These are phyloP conservation scores for Pharnaceum exiguum DNA, from an alignment of 148 eudicot species.

Conservation along the genomic window DNA sequence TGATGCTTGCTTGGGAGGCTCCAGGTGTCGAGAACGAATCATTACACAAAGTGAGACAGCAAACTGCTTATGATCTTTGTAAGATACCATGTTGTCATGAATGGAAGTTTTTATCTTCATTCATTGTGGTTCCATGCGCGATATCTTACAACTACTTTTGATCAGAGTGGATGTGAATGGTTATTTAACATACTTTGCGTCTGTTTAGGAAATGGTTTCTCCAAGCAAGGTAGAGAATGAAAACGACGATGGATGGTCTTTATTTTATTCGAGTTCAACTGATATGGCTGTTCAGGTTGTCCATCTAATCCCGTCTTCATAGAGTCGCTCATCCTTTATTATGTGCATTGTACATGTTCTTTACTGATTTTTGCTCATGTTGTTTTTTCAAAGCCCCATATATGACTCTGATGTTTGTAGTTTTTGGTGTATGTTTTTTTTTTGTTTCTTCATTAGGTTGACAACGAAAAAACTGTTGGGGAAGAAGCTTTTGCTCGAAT, in stretches of 20 bases:
- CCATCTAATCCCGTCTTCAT: neutral
- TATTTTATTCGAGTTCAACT: slow-evolving; percentile 68
- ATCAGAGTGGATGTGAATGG: no score
- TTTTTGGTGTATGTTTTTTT: neutral
- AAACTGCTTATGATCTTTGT: slow-evolving; percentile 18
- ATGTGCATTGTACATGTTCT: neutral
- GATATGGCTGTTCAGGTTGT: slow-evolving; percentile 77
- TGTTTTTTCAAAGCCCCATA: no score
- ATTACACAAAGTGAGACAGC: slow-evolving; percentile 36
- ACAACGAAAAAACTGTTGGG: slow-evolving; percentile 73
- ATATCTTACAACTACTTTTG: neutral
- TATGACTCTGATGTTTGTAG: no score
- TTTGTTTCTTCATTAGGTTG: slow-evolving; percentile 37
- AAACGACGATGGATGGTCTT: slow-evolving; percentile 76
- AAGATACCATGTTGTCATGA: slow-evolving; percentile 15
- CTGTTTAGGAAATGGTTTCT: slow-evolving; percentile 38
- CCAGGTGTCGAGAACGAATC: slow-evolving; percentile 41
- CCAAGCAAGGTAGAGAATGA: slow-evolving; percentile 40
- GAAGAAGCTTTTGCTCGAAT: slow-evolving; percentile 72
- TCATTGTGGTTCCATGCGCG: neutral
- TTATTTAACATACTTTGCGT: neutral
- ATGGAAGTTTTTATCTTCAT: neutral
- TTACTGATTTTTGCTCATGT: neutral
- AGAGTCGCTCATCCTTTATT: neutral
- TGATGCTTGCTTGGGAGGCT: slow-evolving; percentile 89